A percentile compares a stretch with the other conserved stretches of the same genome.
Conservation (phyloP, 1,284 basidiomycete genomes). For the Ceratobasidium sp. region DNA sequence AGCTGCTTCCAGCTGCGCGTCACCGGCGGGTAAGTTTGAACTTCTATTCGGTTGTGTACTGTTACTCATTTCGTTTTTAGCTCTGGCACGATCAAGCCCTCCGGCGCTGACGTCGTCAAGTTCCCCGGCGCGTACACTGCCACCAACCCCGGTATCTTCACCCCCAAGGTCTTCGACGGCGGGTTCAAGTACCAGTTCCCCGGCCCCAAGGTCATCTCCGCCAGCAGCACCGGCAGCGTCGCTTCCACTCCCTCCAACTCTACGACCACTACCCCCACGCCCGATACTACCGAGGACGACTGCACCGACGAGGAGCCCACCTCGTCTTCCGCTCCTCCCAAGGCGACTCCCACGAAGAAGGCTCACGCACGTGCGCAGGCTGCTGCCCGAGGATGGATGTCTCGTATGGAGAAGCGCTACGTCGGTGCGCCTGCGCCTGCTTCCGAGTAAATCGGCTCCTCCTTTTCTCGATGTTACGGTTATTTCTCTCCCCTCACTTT, state of each 20-base stretch:
- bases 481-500: not conserved
- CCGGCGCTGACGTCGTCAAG: slow-evolving; percentile 24
- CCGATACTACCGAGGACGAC: slow-evolving; percentile 16
- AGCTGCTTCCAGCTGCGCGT: slow-evolving; percentile 71
- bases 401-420: slow-evolving; percentile 23
- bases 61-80: too few species aligned
- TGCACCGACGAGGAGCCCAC: slow-evolving; percentile 21
- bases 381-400: slow-evolving; percentile 1
- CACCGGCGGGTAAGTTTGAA: slow-evolving; percentile 54
- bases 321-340: not conserved
- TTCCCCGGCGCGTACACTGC: slow-evolving; percentile 48
- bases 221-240: not conserved
- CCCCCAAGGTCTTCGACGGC: slow-evolving; percentile 29
- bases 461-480: too few species aligned
- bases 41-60: not conserved
- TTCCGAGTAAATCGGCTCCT: slow-evolving; percentile 5
- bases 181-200: slow-evolving; percentile 44
- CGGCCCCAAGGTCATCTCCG: slow-evolving; percentile 31
- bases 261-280: not conserved
- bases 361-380: not conserved
- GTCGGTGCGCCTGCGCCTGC: not conserved
- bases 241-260: not conserved
- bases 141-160: slow-evolving; percentile 44
- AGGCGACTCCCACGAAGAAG: slow-evolving; percentile 2
- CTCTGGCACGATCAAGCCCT: not conserved